Percentiles rank a stretch among this genome's conserved stretches.
These are phyloP conservation scores for Cucurbita ficifolia DNA, from an alignment of 306 rosid genomes.

Conservation along the genomic window DNA sequence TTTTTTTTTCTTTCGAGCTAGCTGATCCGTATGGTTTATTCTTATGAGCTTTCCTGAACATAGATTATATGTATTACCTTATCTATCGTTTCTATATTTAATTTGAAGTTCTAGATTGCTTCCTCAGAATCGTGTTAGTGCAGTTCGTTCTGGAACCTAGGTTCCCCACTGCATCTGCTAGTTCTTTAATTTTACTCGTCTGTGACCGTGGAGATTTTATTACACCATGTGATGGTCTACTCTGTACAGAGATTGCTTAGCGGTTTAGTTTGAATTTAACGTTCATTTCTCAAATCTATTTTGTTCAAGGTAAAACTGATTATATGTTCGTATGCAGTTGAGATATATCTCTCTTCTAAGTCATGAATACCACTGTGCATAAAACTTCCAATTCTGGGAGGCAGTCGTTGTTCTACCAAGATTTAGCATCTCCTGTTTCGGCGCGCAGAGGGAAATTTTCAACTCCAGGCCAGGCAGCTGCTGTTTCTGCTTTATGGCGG, in stretches of 20 bases:
- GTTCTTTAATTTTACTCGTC: not conserved
- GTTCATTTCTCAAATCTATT: not conserved
- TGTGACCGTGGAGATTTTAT: not conserved
- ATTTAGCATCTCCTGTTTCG: constrained; percentile 81
- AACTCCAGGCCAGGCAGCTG: constrained; percentile 75
- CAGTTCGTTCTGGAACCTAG: not conserved
- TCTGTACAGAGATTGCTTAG: not conserved
- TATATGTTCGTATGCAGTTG: not conserved
- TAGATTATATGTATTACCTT: too few relatives aligned
- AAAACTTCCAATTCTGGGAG: constrained; percentile 73
- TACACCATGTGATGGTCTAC: not conserved
- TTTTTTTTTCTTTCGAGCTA: not conserved
- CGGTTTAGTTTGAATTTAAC: not conserved
- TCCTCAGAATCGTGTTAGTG: not conserved
- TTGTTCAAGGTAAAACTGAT: too few relatives aligned
- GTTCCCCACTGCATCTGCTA: not conserved
- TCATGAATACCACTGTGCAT: constrained; percentile 43
- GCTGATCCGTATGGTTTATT: not conserved
- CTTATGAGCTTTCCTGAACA: too few relatives aligned
- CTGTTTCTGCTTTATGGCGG: constrained; percentile 73
- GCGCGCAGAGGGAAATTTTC: constrained; percentile 61
- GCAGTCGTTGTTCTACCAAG: constrained; percentile 78
- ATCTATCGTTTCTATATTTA: not conserved
- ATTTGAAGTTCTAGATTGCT: not conserved
- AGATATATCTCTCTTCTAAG: not conserved